A percentile compares a stretch with the other conserved stretches of the same genome.
Conservation (phyloP, 2,329 filamentous ascomycete species). For the Akanthomyces uredinophilus region DNA sequence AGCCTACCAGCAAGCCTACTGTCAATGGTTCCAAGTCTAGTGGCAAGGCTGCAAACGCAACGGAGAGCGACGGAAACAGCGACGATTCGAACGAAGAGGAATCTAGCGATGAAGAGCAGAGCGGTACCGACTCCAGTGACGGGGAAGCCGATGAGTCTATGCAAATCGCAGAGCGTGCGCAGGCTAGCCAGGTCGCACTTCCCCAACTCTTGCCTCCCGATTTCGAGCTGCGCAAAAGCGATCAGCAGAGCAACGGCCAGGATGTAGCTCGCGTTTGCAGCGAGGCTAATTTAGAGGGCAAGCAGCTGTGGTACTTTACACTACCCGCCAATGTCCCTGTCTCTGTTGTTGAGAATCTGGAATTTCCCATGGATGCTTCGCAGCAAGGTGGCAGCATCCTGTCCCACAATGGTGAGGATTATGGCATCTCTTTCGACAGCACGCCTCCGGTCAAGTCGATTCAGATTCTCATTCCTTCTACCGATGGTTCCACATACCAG, state of each 20-base stretch:
- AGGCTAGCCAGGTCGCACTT: conserved; percentile 33
- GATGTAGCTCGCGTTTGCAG: conserved; percentile 52
- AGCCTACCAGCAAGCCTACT: conserved; percentile 17
- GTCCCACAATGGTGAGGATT: conserved; percentile 59
- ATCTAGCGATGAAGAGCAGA: conserved; percentile 15
- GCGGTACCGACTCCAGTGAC: conserved; percentile 25
- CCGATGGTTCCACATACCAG: conserved; percentile 49
- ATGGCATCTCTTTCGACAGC: conserved; percentile 52
- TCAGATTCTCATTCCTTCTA: conserved; percentile 56
- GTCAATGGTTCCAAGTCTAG: conserved; percentile 17
- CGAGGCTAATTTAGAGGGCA: conserved; percentile 56
- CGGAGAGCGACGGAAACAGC: conserved; percentile 20
- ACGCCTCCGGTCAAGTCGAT: conserved; percentile 46
- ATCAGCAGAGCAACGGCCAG: conserved; percentile 34
- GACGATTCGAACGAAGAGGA: conserved; percentile 11
- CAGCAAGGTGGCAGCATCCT: conserved; percentile 50
- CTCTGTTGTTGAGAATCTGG: conserved; percentile 58
- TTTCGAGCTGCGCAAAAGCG: conserved; percentile 48
- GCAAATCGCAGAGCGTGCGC: conserved; percentile 31
- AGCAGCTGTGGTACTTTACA: conserved; percentile 78
- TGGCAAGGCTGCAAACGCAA: conserved; percentile 14
- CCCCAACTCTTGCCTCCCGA: conserved; percentile 45
- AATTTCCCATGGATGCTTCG: conserved; percentile 53
- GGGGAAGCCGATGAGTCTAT: conserved; percentile 34
- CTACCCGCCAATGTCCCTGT: conserved; percentile 66